Percentiles rank a stretch among this genome's conserved stretches.
Conservation (phyloP, 495 filamentous ascomycete species). For the Neurospora tetrasperma region DNA sequence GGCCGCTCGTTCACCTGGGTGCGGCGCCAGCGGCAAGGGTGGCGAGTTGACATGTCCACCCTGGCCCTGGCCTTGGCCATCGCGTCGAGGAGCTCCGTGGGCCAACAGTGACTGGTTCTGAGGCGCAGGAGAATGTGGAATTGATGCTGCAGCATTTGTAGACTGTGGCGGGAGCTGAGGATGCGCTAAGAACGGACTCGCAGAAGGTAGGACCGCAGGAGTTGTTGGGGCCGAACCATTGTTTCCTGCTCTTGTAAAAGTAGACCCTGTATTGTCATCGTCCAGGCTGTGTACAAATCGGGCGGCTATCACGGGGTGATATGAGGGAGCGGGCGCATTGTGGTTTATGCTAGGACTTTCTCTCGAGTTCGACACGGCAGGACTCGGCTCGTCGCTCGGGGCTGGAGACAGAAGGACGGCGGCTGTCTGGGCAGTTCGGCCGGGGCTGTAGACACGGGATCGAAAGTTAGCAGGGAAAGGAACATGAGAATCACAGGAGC, state of each 20-base stretch:
- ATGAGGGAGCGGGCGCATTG: background rate
- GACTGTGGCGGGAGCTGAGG: background rate
- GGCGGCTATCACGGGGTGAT: conserved; percentile 14
- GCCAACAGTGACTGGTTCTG: background rate
- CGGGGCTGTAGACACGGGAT: background rate
- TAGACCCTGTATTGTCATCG: background rate
- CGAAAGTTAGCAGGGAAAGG: background rate
- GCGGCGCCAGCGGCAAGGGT: background rate
- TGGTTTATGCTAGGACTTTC: conserved; percentile 19
- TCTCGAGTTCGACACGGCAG: conserved; percentile 18
- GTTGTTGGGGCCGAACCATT: background rate
- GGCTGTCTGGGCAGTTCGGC: conserved; percentile 5
- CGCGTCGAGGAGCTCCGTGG: background rate
- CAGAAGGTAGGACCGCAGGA: background rate
- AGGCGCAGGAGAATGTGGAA: background rate
- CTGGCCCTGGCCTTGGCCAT: background rate
- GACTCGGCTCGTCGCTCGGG: conserved; percentile 44
- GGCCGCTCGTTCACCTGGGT: background rate
- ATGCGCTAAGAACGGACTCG: background rate
- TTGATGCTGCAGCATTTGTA: background rate
- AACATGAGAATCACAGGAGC: background rate
- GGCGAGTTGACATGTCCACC: background rate
- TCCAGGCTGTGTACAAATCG: conserved; percentile 16
- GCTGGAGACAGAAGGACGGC: conserved; percentile 44
- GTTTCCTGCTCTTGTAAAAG: background rate